Evolutionary conservation across 768 basidiomycete genomes (phyloP), one percentile per base, ranked within the genome.

Genomic region (Lactifluus piperatus): DNA sequence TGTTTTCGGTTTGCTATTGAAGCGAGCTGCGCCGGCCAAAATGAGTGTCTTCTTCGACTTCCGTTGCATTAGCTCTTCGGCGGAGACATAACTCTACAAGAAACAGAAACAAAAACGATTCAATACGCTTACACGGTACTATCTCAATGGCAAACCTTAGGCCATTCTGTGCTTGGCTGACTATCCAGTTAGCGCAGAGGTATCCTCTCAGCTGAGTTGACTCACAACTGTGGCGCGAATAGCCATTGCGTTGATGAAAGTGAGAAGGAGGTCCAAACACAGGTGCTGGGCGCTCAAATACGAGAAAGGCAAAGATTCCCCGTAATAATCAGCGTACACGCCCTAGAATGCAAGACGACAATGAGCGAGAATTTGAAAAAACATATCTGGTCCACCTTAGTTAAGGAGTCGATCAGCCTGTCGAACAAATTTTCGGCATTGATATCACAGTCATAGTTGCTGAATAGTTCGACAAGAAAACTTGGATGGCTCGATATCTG

Each of bases 371-470:
- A 37, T 32, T 5, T 2, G 26, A 6, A 30, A 14, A 41, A 20
- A 18, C 32, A n/a, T 30, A 29, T 56, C 18, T 5, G 37, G 18
- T 39, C 22, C 47, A 58, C 51, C 77, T 90, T 88, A 7, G 91
- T 90, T 63, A 93, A 73, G 70, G 98, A 97, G 26, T 86, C 89
- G 59, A 94, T 75, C 22, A 97, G 73, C 16, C 91, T 79, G 69
- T 98, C 94, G 65, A 94, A 95, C 56, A 98, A 73, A 70, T 98
- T 95, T 74, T 98, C 97, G 70, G 91, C 93, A 68, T 97, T 95
- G 64, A 88, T 84, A 67, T 97, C 93, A 68, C 94, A 97, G 69
- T 99, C 97, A 71, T 97, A 99, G 71, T 98, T 99, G 55, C 84
- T 80, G 75, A 92, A 99, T 14, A 97, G 76, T 67, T 98, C 93